Evolutionary conservation across 106 monocot species (phyloP), one percentile per base, ranked within the genome.

Genomic region (Platanthera zijinensis): DNA sequence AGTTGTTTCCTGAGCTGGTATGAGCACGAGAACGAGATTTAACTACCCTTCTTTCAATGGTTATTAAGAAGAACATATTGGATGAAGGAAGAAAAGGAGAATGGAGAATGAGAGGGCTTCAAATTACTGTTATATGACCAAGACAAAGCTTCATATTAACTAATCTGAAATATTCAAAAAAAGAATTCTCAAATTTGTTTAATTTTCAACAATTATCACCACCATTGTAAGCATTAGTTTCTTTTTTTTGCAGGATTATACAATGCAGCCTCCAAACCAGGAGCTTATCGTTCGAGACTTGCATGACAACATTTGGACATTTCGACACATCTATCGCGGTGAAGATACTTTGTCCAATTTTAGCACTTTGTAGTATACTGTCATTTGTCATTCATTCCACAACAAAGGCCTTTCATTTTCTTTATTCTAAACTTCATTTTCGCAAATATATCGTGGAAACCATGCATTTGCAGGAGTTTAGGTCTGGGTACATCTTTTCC

Each of bases 321-420:
- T 99, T 76, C 91, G 91, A 22, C 94, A 99, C 78, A 94, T 99
- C 68, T 94, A 99, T 77, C 91, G 94, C 54, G 97, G 94, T 96
- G 69, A 51, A n/a, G 80, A 71, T 22, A 10, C 68, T 48, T 63
- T 81, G 6, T 49, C 32, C 75, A 72, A 15, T 70, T 13, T 28
- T 8, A 50, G 48, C 48, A 52, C 1, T 59, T 25, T 59, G 19
- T 47, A 5, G 5, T 59, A 61, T 5, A 76, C 11, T 22, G 9
- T 51, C 12, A 25, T n/a, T 73, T 72, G 11, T 48, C 12, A 1
- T 39, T 72, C 50, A 6, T 72, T 50, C 18, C 50, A 7, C 18
- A 19, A 46, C 50, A 50, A 21, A 50, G 7, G 17, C 0, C n/a
- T 19, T 72, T 4, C 48, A 1, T 39, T 72, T 72, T 51, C 50